phyloP scores from a whole-genome alignment of 1,284 basidiomycete genomes.

The Moesziomyces sp. region DNA sequence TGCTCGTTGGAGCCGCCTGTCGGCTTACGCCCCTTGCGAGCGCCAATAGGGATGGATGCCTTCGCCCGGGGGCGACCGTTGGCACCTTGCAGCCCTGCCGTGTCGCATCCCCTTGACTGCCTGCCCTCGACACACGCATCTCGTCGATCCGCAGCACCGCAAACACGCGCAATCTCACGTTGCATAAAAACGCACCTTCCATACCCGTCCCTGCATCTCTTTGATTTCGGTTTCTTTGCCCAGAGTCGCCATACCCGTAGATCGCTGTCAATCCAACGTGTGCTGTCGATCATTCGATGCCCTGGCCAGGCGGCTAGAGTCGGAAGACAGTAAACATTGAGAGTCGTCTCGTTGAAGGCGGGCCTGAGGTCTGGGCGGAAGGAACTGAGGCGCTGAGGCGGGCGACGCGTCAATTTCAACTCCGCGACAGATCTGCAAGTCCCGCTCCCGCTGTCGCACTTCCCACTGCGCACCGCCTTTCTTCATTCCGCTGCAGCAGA shows the following conservation, averaged over 20 bases:
- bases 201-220: constrained; percentile 12
- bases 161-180: constrained; percentile 1
- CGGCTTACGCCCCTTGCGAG: background rate
- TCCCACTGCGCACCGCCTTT: background rate
- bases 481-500: background rate
- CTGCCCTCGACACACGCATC: too few species aligned
- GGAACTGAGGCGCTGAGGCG: too few species aligned
- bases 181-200: constrained; percentile 14
- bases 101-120: background rate
- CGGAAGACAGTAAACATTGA: too few species aligned
- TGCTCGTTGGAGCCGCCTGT: background rate
- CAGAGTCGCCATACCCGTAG: background rate
- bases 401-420: too few species aligned
- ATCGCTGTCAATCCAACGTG: constrained; percentile 1
- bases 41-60: background rate
- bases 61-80: background rate
- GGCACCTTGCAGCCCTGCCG: background rate
- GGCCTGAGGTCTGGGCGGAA: too few species aligned
- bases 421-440: background rate
- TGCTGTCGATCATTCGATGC: too few species aligned
- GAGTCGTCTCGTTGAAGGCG: too few species aligned
- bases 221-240: background rate
- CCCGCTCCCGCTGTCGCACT: background rate
- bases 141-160: too few species aligned
- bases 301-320: too few species aligned